phyloP scores from a whole-genome alignment of 2,329 filamentous ascomycete species.

The Hypomyces perniciosus region DNA sequence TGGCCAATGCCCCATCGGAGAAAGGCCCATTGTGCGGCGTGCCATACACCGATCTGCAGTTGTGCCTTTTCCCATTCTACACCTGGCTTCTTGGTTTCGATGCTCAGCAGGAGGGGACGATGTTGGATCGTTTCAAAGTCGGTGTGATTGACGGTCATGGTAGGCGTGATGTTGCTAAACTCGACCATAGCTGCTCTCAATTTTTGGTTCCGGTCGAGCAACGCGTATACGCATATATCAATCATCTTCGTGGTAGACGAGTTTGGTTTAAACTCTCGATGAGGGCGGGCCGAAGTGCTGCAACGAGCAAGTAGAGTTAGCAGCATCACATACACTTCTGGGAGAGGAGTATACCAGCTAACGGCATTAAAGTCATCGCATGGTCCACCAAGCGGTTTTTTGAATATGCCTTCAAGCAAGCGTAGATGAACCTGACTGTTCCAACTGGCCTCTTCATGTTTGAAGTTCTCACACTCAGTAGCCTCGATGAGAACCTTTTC shows the following conservation, averaged over 20 bases:
- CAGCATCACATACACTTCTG: background rate
- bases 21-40: conserved; percentile 7
- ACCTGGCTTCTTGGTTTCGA: conserved; percentile 6
- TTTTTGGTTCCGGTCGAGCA: background rate
- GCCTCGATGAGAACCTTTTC: background rate
- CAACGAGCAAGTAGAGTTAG: background rate
- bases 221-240: conserved; percentile 6
- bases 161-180: conserved; percentile 4
- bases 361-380: conserved; percentile 3
- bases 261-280: conserved; percentile 7
- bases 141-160: conserved; percentile 10
- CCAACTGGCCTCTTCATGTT: background rate
- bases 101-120: conserved; percentile 5
- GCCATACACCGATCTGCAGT: conserved; percentile 6
- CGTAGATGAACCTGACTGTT: background rate
- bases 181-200: background rate
- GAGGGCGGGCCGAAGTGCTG: conserved; percentile 2
- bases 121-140: conserved; percentile 2
- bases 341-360: conserved; percentile 3
- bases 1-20: background rate
- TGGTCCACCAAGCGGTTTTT: background rate
- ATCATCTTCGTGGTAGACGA: conserved; percentile 2
- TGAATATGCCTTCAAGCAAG: conserved; percentile 5
- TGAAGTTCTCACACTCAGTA: background rate
- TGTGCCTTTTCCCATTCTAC: background rate